A percentile compares a stretch with the other conserved stretches of the same genome.
These are phyloP conservation scores for Exserohilum turcica DNA, from an alignment of 2,329 filamentous ascomycete species.

Conservation along the genomic window DNA sequence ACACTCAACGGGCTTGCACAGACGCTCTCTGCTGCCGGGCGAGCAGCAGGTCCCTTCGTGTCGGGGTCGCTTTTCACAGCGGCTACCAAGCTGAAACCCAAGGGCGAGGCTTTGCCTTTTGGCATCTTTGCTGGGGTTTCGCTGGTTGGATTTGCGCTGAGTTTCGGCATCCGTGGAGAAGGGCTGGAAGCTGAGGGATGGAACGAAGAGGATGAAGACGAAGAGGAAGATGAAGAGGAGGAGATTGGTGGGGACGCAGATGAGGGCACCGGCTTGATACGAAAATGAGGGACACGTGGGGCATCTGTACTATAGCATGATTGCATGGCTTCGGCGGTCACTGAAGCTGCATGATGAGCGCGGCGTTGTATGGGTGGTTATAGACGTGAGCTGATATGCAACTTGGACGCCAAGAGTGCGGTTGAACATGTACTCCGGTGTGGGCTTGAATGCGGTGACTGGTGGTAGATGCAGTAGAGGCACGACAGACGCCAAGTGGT, in stretches of 20 bases:
- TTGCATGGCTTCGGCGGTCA: slow-evolving; percentile 9
- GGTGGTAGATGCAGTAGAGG: neutral
- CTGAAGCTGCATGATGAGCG: slow-evolving; percentile 14
- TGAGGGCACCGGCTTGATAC: slow-evolving; percentile 40
- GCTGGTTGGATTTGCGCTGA: slow-evolving; percentile 78
- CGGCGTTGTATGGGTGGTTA: slow-evolving; percentile 13
- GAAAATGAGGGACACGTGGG: slow-evolving; percentile 24
- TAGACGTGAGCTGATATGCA: neutral
- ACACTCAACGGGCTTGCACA: slow-evolving; percentile 93
- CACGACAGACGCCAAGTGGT: neutral
- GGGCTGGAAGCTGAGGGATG: slow-evolving; percentile 64
- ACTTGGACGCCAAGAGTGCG: neutral
- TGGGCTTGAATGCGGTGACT: neutral
- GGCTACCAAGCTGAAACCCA: slow-evolving; percentile 72
- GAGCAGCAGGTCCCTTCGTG: slow-evolving; percentile 85
- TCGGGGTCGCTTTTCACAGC: slow-evolving; percentile 86
- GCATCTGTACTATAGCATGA: slow-evolving; percentile 1
- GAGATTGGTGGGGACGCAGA: slow-evolving; percentile 25
- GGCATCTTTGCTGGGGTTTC: slow-evolving; percentile 84
- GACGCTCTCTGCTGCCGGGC: slow-evolving; percentile 86
- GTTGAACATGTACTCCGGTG: neutral
- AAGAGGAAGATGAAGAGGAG: slow-evolving; percentile 37
- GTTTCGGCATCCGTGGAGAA: slow-evolving; percentile 74
- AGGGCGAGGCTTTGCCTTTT: slow-evolving; percentile 85
- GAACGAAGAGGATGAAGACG: slow-evolving; percentile 47